A percentile compares a stretch with the other conserved stretches of the same genome.
phyloP scores from a whole-genome alignment of 306 rosid genomes.

The Senna siamea region DNA sequence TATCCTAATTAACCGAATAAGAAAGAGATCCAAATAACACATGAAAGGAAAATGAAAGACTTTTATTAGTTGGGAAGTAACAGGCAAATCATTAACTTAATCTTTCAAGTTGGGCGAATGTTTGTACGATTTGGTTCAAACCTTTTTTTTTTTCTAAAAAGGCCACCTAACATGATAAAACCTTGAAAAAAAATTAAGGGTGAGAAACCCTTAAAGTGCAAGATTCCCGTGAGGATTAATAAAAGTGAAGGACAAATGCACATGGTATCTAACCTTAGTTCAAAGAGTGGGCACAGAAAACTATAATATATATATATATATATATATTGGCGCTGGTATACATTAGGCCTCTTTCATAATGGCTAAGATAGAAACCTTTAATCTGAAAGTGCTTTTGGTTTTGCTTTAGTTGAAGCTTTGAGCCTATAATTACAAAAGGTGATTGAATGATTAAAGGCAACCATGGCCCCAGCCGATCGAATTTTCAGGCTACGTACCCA shows the following conservation, averaged over 20 bases:
- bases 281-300: constrained; percentile 49
- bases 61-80: constrained; percentile 28
- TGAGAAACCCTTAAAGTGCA: constrained; percentile 40
- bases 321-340: too few relatives aligned
- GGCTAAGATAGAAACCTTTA: constrained; percentile 25
- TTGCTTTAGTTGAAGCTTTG: constrained; percentile 39
- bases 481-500: constrained; percentile 1
- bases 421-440: constrained; percentile 35
- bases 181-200: constrained; percentile 30
- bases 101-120: constrained; percentile 30
- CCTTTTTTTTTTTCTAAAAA: too few relatives aligned
- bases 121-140: constrained; percentile 40
- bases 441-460: constrained; percentile 44
- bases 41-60: neutral
- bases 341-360: neutral
- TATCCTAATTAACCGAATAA: too few relatives aligned
- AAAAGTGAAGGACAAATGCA: constrained; percentile 45
- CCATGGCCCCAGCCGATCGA: constrained; percentile 3
- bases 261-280: constrained; percentile 45
- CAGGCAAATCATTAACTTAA: constrained; percentile 12
- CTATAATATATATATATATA: constrained; percentile 13
- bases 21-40: neutral
- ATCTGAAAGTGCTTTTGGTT: constrained; percentile 45
- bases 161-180: constrained; percentile 34
- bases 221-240: constrained; percentile 52